These are phyloP conservation scores for Pseudogymnoascus sp. DNA, from an alignment of 2,329 filamentous ascomycete genomes.

Conservation along the genomic window DNA sequence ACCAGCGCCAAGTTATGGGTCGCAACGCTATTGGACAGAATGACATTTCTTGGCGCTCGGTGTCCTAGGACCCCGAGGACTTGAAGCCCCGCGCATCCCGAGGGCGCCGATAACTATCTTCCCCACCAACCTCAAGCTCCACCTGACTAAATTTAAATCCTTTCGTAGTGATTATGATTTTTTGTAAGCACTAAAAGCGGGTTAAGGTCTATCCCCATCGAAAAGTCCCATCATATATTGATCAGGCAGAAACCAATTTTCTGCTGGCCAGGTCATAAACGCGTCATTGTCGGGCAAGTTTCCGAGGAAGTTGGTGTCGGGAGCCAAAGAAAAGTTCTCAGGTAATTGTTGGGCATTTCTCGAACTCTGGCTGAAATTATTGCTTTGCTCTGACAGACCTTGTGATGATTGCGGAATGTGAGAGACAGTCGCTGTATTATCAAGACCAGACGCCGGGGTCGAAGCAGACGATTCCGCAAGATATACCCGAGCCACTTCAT, in stretches of 20 bases:
- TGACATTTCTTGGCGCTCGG: background rate
- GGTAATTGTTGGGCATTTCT: background rate
- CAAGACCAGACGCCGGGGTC: constrained; percentile 33
- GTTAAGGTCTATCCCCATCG: constrained; percentile 32
- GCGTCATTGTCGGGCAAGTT: background rate
- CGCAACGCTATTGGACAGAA: background rate
- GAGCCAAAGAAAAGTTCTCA: constrained; percentile 5
- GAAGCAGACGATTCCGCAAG: constrained; percentile 40
- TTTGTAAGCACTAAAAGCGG: background rate
- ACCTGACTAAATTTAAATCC: background rate
- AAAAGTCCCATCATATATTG: constrained; percentile 42
- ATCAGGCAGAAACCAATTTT: constrained; percentile 43
- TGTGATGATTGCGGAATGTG: background rate
- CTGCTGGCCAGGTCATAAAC: constrained; percentile 30
- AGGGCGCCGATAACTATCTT: background rate
- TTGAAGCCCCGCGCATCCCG: background rate
- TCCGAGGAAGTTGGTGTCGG: constrained; percentile 3
- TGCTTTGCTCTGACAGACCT: constrained; percentile 28
- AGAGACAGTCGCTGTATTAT: background rate
- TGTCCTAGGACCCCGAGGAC: background rate
- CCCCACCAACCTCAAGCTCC: background rate
- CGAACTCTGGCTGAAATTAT: constrained; percentile 17
- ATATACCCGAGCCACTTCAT: constrained; percentile 29
- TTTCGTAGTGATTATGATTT: background rate
- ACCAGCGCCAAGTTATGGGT: background rate